Percentiles rank a stretch among this genome's conserved stretches.
Conservation (phyloP, 768 basidiomycete species). For the Brasilioporus rufonigricans region DNA sequence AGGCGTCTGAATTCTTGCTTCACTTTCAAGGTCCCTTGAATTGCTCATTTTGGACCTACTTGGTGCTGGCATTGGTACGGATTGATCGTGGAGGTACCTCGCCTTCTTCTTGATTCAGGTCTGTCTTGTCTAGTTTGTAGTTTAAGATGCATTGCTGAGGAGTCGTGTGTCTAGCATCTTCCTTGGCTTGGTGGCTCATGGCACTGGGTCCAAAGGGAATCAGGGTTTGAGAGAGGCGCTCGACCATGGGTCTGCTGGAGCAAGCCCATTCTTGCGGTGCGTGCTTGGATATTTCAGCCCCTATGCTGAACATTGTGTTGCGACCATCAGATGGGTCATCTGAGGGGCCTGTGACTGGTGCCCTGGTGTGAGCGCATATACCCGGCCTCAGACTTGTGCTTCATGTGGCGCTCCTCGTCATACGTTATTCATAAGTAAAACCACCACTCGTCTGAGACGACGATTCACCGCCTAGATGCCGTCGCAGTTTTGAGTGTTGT, state of each 20-base stretch:
- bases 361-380: neutral
- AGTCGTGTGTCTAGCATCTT: too few relatives aligned
- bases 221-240: neutral
- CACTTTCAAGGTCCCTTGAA: too few relatives aligned
- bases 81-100: neutral
- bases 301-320: neutral
- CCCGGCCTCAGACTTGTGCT: neutral
- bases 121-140: neutral
- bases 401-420: neutral
- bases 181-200: neutral
- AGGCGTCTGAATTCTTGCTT: too few relatives aligned
- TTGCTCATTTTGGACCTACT: neutral
- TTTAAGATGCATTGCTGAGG: neutral
- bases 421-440: neutral
- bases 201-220: neutral
- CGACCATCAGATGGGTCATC: neutral
- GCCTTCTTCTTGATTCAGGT: neutral
- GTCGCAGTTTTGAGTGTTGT: neutral
- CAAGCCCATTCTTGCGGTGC: neutral
- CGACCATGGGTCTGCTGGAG: neutral
- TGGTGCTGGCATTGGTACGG: neutral
- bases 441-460: neutral
- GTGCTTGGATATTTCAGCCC: neutral
- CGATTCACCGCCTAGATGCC: neutral
- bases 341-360: neutral